Evolutionary conservation across 2,329 filamentous ascomycete species (phyloP).

Genomic region (Calonectria leucothoes): DNA sequence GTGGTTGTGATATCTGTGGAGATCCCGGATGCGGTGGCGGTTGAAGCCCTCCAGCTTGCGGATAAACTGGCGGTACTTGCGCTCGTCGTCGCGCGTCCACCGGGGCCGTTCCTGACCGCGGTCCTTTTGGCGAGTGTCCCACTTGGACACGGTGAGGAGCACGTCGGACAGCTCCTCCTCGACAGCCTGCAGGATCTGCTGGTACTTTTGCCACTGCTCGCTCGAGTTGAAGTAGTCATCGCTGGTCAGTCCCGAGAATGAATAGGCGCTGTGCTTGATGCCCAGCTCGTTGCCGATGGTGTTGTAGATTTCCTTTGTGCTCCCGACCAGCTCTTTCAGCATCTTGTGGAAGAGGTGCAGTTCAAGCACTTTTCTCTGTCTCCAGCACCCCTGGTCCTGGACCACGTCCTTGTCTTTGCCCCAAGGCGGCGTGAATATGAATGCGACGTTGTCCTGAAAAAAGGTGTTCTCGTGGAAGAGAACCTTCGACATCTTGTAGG

Average conservation of each 20-base stretch:
- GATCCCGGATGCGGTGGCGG: not conserved
- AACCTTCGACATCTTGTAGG: not conserved
- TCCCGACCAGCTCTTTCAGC: not conserved
- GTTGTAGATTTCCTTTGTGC: not conserved
- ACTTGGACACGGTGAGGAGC: not conserved
- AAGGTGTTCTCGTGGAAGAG: not conserved
- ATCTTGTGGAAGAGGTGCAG: not conserved
- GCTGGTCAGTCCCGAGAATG: not conserved
- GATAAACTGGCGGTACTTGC: not conserved
- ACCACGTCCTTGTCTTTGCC: not conserved
- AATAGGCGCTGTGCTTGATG: not conserved
- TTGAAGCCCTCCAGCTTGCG: not conserved
- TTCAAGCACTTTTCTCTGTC: not conserved
- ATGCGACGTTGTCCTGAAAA: rapidly evolving
- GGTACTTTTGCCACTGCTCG: not conserved
- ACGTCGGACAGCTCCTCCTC: not conserved
- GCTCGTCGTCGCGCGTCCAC: not conserved
- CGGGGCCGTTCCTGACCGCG: not conserved
- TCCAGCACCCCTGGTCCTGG: not conserved
- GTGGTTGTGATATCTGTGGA: not conserved
- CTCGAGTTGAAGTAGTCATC: not conserved
- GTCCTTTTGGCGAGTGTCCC: not conserved
- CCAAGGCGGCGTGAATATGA: not conserved
- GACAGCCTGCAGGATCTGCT: not conserved
- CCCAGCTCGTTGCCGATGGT: not conserved